Evolutionary conservation across 306 rosid species (phyloP).

Genomic region (Corylus avellana): DNA sequence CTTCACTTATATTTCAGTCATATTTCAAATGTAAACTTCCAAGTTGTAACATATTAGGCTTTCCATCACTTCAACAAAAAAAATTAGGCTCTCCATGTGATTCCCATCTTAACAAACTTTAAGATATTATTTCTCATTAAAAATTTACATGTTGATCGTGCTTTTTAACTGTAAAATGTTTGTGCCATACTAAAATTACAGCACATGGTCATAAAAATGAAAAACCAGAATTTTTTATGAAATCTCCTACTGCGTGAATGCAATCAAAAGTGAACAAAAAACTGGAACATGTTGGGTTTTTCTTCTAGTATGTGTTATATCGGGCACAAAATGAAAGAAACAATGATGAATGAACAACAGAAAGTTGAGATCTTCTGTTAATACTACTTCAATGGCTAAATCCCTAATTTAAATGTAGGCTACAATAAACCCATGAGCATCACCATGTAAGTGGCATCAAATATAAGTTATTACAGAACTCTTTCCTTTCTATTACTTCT

Average conservation of each 20-base stretch:
- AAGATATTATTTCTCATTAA: not conserved
- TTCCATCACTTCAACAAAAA: not conserved
- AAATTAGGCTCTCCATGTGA: not conserved
- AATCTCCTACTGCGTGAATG: not conserved
- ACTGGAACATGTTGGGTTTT: not conserved
- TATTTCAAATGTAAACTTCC: not conserved
- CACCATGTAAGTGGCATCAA: not conserved
- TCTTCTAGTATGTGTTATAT: not conserved
- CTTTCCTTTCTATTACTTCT: conserved; percentile 4
- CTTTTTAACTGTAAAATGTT: not conserved
- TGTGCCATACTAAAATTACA: not conserved
- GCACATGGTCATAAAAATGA: not conserved
- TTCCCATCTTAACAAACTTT: not conserved
- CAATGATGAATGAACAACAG: not conserved
- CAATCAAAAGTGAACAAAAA: not conserved
- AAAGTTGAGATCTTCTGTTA: not conserved
- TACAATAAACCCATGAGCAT: not conserved
- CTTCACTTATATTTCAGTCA: not conserved
- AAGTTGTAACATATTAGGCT: not conserved
- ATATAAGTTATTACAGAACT: not conserved
- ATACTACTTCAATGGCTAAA: not conserved
- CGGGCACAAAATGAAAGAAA: not conserved
- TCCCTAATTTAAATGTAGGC: not conserved
- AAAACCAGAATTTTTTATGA: not conserved
- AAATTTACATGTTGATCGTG: not conserved